These are phyloP conservation scores for Globisporangium alternatum DNA, from an alignment of 352 stramenopile genomes.

Conservation along the genomic window DNA sequence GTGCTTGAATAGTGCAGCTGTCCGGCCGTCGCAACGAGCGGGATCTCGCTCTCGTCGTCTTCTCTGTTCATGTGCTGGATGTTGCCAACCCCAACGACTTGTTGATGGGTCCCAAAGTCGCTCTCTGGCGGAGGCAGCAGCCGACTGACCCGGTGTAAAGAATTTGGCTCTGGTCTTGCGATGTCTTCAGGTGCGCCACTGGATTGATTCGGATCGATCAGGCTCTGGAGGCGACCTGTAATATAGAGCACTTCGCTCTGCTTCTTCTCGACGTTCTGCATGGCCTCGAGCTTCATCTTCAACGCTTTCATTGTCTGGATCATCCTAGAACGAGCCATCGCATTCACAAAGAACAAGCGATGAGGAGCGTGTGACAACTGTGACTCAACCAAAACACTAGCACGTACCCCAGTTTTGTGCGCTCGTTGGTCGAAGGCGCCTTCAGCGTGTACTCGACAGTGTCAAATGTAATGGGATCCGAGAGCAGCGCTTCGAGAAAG, in stretches of 20 bases:
- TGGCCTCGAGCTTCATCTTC: not conserved
- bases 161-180: not conserved
- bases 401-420: constrained; percentile 13
- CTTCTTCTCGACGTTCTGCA: not conserved
- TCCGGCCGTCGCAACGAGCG: constrained; percentile 1
- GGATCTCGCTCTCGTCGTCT: constrained; percentile 14
- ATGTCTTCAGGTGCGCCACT: not conserved
- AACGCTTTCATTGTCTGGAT: constrained; percentile 13
- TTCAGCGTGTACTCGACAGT: constrained; percentile 9
- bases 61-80: not conserved
- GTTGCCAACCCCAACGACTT: not conserved
- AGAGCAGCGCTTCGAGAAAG: constrained; percentile 36
- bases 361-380: not conserved
- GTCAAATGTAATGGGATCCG: constrained; percentile 21
- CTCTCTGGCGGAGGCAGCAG: constrained; percentile 11
- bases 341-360: not conserved
- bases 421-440: constrained; percentile 8
- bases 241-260: constrained; percentile 2
- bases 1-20: not conserved
- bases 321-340: constrained; percentile 1
- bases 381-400: not conserved
- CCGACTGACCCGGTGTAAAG: not conserved
- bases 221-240: constrained; percentile 2
- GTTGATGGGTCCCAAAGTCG: constrained; percentile 3
- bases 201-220: not conserved